Evolutionary conservation across 805 yeast genomes (phyloP), one percentile per base, ranked within the genome.

Genomic region (Kregervanrija fluxuum): DNA sequence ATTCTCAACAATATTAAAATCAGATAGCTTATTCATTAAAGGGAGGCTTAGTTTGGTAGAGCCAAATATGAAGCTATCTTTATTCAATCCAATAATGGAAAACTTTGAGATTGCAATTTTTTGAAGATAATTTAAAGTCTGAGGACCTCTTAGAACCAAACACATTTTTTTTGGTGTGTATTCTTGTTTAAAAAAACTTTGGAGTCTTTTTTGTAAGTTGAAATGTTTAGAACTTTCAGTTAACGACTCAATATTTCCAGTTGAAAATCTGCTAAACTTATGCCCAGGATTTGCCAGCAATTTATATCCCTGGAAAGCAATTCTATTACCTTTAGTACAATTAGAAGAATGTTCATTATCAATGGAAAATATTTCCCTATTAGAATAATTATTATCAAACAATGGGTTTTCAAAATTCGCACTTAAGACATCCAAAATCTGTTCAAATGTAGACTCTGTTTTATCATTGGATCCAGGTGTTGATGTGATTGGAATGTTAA

Each of bases 271-370:
- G 48, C 68, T 67, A 54, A 84, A 85, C 0, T 75, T 82, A 52
- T 78, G 82, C 0, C 53, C 17, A 1, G 54, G 40, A 43, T 67
- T 67, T 1, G 83, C 68, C 12, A 84, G 52, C 3, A 79, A 46
- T 39, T 82, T 68, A 5, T 75, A 56, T 0, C 81, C 85, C 50
- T 85, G 88, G 48, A 73, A 79, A 30, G 80, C 52, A 0, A 76
- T 56, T 55, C 81, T 80, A 5, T 66, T 69, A 0, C 50, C 11
- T 11, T 65, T 61, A 1, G 68, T 53, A 11, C 69, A 62, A 49
- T 84, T 85, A n/a, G 70, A 67, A 4, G 60, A 62, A 55, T 84
- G 90, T 51, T 85, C 95, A 54, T 78, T 80, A 50, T 82, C 76
- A 32, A 85, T 70, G 0, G 86, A 80, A 39, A 67, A 62, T 0